phyloP scores from a whole-genome alignment of 106 monocot genomes.

The Dioscorea dumetorum region DNA sequence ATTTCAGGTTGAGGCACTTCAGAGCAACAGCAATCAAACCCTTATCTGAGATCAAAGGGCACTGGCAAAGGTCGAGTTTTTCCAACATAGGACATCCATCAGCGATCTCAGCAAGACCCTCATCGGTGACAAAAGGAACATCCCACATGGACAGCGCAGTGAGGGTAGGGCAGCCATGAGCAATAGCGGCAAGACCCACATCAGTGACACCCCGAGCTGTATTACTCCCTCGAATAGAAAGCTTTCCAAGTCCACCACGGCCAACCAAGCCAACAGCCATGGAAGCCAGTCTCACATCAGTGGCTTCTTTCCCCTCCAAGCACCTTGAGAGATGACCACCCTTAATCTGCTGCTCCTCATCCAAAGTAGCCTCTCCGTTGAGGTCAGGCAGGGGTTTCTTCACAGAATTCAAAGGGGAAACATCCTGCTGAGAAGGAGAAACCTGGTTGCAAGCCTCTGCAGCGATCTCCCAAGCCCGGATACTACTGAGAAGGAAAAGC shows the following conservation, averaged over 20 bases:
- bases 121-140: conserved; percentile 49
- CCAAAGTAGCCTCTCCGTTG: conserved; percentile 11
- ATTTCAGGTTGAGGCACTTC: conserved; percentile 55
- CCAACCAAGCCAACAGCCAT: conserved; percentile 30
- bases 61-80: conserved; percentile 51
- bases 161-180: conserved; percentile 54
- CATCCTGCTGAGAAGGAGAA: neutral
- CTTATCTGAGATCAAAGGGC: conserved; percentile 63
- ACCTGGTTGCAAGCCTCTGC: too few relatives aligned
- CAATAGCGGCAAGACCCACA: conserved; percentile 46
- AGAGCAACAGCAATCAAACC: conserved; percentile 63
- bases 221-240: conserved; percentile 47
- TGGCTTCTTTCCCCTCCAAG: conserved; percentile 61
- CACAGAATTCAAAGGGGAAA: neutral
- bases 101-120: conserved; percentile 50
- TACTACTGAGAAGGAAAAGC: conserved; percentile 57
- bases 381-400: conserved; percentile 35
- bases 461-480: conserved; percentile 31
- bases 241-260: conserved; percentile 45
- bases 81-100: conserved; percentile 59
- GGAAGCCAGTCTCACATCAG: conserved; percentile 59
- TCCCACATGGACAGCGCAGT: conserved; percentile 44
- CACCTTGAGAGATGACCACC: conserved; percentile 20
- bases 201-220: conserved; percentile 49
- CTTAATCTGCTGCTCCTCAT: conserved; percentile 9